Evolutionary conservation across 2,329 filamentous ascomycete genomes (phyloP).

Genomic region (Corynespora cassiicola): DNA sequence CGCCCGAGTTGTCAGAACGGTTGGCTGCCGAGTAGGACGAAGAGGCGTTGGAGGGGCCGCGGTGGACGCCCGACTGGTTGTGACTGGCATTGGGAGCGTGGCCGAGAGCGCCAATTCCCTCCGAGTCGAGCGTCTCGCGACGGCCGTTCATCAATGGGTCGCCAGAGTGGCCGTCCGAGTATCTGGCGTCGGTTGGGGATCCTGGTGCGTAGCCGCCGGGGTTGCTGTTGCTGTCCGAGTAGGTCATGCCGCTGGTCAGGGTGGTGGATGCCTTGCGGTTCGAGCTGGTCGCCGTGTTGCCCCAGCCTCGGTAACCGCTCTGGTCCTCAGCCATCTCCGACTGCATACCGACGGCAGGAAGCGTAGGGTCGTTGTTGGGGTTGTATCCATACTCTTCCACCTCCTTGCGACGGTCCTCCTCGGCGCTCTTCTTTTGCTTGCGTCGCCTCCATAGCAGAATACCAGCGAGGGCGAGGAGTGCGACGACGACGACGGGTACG

Average conservation of each 20-base stretch:
- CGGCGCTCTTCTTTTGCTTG: slow-evolving; percentile 82
- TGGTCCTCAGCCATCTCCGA: slow-evolving; percentile 77
- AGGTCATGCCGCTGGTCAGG: slow-evolving; percentile 74
- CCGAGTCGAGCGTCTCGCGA: slow-evolving; percentile 68
- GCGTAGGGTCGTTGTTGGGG: slow-evolving; percentile 90
- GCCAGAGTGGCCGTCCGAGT: slow-evolving; percentile 72
- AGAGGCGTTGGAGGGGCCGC: slow-evolving; percentile 93
- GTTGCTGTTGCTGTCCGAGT: slow-evolving; percentile 73
- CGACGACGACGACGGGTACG: slow-evolving; percentile 88
- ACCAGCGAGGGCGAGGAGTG: slow-evolving; percentile 75
- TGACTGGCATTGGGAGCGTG: slow-evolving; percentile 67
- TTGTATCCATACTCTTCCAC: slow-evolving; percentile 98
- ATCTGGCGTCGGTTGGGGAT: slow-evolving; percentile 70
- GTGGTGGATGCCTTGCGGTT: slow-evolving; percentile 86
- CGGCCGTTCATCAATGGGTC: slow-evolving; percentile 66
- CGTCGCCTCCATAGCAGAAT: slow-evolving; percentile 89
- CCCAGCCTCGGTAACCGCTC: slow-evolving; percentile 93
- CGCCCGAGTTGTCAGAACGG: slow-evolving; percentile 70
- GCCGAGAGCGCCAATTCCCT: slow-evolving; percentile 83
- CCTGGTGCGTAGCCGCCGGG: slow-evolving; percentile 59
- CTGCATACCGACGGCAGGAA: slow-evolving; percentile 65
- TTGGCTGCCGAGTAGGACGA: slow-evolving; percentile 89
- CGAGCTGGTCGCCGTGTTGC: slow-evolving; percentile 74
- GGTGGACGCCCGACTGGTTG: slow-evolving; percentile 73
- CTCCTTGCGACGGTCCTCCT: slow-evolving; percentile 91